Percentiles rank a stretch among this genome's conserved stretches.
phyloP scores from a whole-genome alignment of 257 asterid species.

The Jacaranda mimosifolia region DNA sequence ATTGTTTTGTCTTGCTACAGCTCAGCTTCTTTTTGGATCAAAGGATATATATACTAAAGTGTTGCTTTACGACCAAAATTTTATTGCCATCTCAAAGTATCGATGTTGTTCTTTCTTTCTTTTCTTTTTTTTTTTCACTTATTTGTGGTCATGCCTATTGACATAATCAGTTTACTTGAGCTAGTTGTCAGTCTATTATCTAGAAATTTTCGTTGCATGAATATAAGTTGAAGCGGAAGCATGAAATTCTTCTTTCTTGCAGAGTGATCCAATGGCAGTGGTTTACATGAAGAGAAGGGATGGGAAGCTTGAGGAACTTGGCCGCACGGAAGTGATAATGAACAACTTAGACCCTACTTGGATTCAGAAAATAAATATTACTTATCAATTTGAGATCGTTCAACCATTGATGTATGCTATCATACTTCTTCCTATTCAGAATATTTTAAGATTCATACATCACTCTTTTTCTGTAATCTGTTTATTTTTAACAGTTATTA shows the following conservation, averaged over 20 bases:
- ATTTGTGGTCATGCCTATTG: too few species aligned
- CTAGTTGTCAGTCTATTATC: too few species aligned
- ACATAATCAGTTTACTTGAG: too few species aligned
- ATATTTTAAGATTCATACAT: not conserved
- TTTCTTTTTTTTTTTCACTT: too few species aligned
- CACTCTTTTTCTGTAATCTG: not conserved
- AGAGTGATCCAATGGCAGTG: slow-evolving; percentile 97
- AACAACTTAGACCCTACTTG: slow-evolving; percentile 74
- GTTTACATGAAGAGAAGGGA: slow-evolving; percentile 69
- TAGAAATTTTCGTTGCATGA: too few species aligned
- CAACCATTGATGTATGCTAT: slow-evolving; percentile 70
- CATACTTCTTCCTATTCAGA: slow-evolving; percentile 2
- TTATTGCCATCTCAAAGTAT: too few species aligned
- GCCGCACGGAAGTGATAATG: slow-evolving; percentile 89
- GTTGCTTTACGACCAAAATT: too few species aligned
- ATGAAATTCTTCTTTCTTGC: slow-evolving; percentile 46
- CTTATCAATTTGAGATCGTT: slow-evolving; percentile 84
- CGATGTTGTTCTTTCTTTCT: too few species aligned
- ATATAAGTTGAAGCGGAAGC: too few species aligned
- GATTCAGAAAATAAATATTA: slow-evolving; percentile 72
- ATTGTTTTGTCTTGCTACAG: not conserved
- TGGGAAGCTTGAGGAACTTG: slow-evolving; percentile 82
- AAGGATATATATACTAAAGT: too few species aligned
- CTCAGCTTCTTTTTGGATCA: too few species aligned
- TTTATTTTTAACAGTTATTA: slow-evolving; percentile 7